Evolutionary conservation across 106 monocot genomes (phyloP).

Genomic region (Dendrobium officinale): DNA sequence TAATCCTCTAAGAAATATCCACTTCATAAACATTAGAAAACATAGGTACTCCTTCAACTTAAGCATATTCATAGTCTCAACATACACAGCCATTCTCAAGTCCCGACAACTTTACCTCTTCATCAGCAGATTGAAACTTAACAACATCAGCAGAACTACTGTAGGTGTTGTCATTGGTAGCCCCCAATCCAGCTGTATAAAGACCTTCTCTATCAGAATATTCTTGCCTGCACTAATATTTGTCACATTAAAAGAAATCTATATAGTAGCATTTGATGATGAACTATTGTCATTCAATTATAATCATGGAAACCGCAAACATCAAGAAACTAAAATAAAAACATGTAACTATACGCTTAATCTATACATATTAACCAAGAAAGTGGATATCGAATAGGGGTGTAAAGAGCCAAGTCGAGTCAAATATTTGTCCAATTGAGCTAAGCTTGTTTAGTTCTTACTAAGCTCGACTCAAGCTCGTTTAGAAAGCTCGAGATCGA

Average conservation of each 20-base stretch:
- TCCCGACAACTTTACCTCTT: slow-evolving; percentile 38
- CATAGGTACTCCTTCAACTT: not conserved
- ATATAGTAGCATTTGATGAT: not conserved
- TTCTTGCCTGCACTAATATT: slow-evolving; percentile 23
- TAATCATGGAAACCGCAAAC: not conserved
- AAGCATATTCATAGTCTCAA: not conserved
- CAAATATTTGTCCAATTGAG: too few species aligned
- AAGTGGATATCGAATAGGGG: not conserved
- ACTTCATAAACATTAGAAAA: not conserved
- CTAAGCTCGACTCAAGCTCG: too few species aligned
- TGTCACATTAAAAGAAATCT: not conserved
- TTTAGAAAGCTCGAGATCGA: too few species aligned
- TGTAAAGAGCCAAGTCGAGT: too few species aligned
- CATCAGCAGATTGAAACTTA: slow-evolving; percentile 25
- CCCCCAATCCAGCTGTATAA: slow-evolving; percentile 13
- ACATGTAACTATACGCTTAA: not conserved
- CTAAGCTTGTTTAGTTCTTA: too few species aligned
- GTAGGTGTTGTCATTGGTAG: slow-evolving; percentile 9
- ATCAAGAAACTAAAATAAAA: not conserved
- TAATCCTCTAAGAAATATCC: not conserved
- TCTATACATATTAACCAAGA: not conserved
- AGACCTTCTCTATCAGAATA: slow-evolving; percentile 18
- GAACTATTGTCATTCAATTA: not conserved
- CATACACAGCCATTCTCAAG: not conserved
- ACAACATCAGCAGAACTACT: slow-evolving; percentile 16